A percentile compares a stretch with the other conserved stretches of the same genome.
Evolutionary conservation across 805 yeast species (phyloP).

Genomic region (Sugiyamaella floridensis): DNA sequence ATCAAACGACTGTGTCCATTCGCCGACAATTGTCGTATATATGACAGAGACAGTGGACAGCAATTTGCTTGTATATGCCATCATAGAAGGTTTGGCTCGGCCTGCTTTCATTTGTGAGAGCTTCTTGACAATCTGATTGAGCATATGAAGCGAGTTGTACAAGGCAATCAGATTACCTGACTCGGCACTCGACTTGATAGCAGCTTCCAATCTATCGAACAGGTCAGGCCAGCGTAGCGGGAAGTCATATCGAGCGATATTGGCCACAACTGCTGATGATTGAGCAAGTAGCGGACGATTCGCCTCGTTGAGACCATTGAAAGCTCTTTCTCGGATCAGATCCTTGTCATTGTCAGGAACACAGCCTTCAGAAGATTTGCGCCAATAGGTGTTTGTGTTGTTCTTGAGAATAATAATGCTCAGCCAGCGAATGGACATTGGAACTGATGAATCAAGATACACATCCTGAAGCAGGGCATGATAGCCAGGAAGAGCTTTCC

Average conservation of each 20-base stretch:
- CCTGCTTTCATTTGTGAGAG: conserved; percentile 77
- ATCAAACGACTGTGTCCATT: conserved; percentile 42
- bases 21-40: conserved; percentile 52
- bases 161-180: conserved; percentile 36
- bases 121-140: conserved; percentile 73
- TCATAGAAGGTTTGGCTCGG: conserved; percentile 70
- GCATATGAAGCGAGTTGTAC: conserved; percentile 55
- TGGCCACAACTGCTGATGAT: conserved; percentile 75
- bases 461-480: conserved; percentile 50
- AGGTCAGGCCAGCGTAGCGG: conserved; percentile 81
- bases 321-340: conserved; percentile 52
- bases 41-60: conserved; percentile 53
- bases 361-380: conserved; percentile 39
- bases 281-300: conserved; percentile 72
- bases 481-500: conserved; percentile 62
- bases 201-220: conserved; percentile 48
- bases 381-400: conserved; percentile 80
- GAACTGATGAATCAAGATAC: conserved; percentile 51
- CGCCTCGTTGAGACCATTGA: conserved; percentile 56
- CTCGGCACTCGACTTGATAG: conserved; percentile 32
- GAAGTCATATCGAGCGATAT: conserved; percentile 76
- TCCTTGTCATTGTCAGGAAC: conserved; percentile 56
- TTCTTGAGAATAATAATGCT: conserved; percentile 85
- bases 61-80: conserved; percentile 57
- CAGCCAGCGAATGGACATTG: conserved; percentile 73